Base-by-base conservation (phyloP, 345 rosid species). In the Boechera retrofracta region DNA sequence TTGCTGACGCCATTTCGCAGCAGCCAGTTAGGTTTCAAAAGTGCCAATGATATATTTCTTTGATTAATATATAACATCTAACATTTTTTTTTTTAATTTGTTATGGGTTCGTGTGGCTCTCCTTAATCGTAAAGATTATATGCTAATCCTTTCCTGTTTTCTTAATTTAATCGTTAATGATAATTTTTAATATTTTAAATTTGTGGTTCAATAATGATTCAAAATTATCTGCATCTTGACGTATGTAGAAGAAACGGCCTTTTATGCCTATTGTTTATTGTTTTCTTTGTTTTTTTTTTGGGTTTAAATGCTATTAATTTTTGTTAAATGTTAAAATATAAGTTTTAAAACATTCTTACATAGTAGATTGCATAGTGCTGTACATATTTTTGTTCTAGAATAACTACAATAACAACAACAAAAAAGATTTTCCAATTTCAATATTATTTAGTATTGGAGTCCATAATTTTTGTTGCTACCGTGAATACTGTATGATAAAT, bases 1-100 rank as follows among this genome's bases (percentile, higher is more conserved):
- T 49, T 70, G 71, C 58, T 69, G 80, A 70, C 59, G 71, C 49
- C 29, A 76, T 54, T 59, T 39, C 13, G 62, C 61, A 75, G 57
- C 54, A 39, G 32, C 33, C 33, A 62, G 80, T 69, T 77, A 62
- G 71, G 75, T 77, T 77, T 70, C 71, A 77, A 54, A 77, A 69
- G 64, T 62, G 42, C 75, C 59, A 77, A 69, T 69, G 39, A 77
- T 70, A 69, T 41, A 60, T 54, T 77, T 76, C 24, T 69, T 69
- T 77, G 65, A 69, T 77, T 69, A 62, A 26, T 42, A 77, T 44
- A 75, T 69, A 59, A 42, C 52, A 69, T 52, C 10, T 5, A 39
- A 51, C 51, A 1, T 16, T 2, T 44, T 32, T 58, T 26, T 1
- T 62, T 31, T 59, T 49, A 59, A 51, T 6, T 49, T 29, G 29